phyloP scores from a whole-genome alignment of 1,284 basidiomycete species.

The Stereum hirsutum region DNA sequence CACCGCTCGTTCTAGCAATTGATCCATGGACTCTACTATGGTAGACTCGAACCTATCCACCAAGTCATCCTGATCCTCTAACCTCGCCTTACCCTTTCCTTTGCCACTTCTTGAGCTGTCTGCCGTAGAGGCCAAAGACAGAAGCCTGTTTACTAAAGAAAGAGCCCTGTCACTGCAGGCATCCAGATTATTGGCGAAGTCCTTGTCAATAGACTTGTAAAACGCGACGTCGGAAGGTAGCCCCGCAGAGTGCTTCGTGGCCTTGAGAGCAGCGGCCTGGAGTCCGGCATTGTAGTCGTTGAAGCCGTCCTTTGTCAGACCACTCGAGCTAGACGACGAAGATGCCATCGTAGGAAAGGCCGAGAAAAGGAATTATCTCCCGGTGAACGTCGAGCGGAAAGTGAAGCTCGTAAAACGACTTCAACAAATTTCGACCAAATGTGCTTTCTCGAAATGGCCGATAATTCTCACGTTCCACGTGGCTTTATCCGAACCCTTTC shows the following conservation, averaged over 20 bases:
- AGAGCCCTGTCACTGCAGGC: conserved; percentile 52
- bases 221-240: conserved; percentile 71
- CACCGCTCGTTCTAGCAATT: conserved; percentile 78
- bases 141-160: conserved; percentile 52
- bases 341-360: conserved; percentile 1
- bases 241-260: conserved; percentile 48
- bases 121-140: conserved; percentile 40
- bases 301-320: conserved; percentile 17
- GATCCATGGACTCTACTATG: conserved; percentile 80
- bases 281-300: conserved; percentile 36
- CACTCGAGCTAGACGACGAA: not conserved
- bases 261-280: conserved; percentile 48
- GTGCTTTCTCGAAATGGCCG: too few species aligned
- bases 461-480: too few species aligned
- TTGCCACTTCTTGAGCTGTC: conserved; percentile 23
- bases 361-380: too few species aligned
- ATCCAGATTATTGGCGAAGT: conserved; percentile 61
- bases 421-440: too few species aligned
- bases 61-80: conserved; percentile 71
- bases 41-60: conserved; percentile 72
- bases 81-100: conserved; percentile 37
- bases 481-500: too few species aligned
- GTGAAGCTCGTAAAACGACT: too few species aligned
- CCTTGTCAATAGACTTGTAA: conserved; percentile 75
- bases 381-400: too few species aligned